These are phyloP conservation scores for Dissoconium aciculare DNA, from an alignment of 2,329 filamentous ascomycete genomes.

Conservation along the genomic window DNA sequence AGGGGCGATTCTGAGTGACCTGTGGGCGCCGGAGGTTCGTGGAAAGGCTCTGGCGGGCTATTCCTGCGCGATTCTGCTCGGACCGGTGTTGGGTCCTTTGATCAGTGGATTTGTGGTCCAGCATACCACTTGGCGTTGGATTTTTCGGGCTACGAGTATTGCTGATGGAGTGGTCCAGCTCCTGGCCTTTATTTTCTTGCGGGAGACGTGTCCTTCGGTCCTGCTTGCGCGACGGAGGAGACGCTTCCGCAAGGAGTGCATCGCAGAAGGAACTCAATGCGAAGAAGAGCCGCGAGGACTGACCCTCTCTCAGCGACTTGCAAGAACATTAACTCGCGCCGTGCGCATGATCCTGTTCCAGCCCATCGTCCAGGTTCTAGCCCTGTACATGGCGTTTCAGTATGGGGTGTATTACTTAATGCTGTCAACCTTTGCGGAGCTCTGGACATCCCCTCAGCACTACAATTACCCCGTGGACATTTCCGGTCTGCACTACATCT, in stretches of 20 bases:
- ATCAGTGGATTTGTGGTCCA: conserved; percentile 5
- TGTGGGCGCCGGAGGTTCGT: conserved; percentile 15
- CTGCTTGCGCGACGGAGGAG: too few relatives aligned
- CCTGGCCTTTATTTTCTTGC: conserved; percentile 1
- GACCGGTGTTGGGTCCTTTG: too few relatives aligned
- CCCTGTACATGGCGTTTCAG: conserved; percentile 18
- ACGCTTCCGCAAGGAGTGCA: too few relatives aligned
- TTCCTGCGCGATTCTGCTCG: conserved; percentile 12
- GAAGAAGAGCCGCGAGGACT: too few relatives aligned
- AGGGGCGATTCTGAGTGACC: conserved; percentile 16
- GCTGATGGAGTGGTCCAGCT: neutral
- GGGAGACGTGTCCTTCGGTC: neutral
- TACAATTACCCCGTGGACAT: conserved; percentile 19
- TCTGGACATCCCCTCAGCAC: conserved; percentile 14
- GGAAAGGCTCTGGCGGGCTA: conserved; percentile 19
- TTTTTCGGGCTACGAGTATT: neutral
- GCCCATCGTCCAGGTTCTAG: conserved; percentile 16
- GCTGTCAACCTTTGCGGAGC: conserved; percentile 13
- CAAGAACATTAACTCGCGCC: too few relatives aligned
- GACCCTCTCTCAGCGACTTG: too few relatives aligned
- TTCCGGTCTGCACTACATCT: conserved; percentile 17
- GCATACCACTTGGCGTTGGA: neutral
- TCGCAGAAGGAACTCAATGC: too few relatives aligned
- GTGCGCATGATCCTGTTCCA: conserved; percentile 15
- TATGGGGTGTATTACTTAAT: conserved; percentile 22